These are phyloP conservation scores for Barbatosphaeria neglecta DNA, from an alignment of 495 filamentous ascomycete species.

Conservation along the genomic window DNA sequence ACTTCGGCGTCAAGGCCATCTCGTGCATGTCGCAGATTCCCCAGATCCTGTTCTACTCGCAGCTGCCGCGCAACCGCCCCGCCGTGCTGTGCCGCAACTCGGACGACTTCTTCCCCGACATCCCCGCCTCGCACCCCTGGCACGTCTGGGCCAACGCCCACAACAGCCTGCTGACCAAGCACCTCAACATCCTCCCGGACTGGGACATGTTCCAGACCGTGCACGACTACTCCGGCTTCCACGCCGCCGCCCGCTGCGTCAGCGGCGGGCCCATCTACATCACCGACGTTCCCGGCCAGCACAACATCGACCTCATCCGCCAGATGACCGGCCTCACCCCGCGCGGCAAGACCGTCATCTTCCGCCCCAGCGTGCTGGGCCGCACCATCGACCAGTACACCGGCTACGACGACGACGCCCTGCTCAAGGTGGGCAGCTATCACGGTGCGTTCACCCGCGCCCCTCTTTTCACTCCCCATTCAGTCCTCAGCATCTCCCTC, in stretches of 20 bases:
- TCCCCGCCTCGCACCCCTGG: slow-evolving; percentile 72
- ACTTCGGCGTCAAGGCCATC: slow-evolving; percentile 68
- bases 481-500: background rate
- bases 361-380: slow-evolving; percentile 62
- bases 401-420: slow-evolving; percentile 53
- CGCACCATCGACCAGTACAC: slow-evolving; percentile 61
- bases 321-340: slow-evolving; percentile 64
- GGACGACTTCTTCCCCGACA: slow-evolving; percentile 85
- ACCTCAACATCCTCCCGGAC: slow-evolving; percentile 53
- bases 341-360: slow-evolving; percentile 58
- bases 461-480: background rate
- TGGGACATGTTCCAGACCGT: slow-evolving; percentile 99
- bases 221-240: slow-evolving; percentile 66
- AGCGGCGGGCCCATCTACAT: slow-evolving; percentile 89
- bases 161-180: slow-evolving; percentile 68
- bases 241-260: slow-evolving; percentile 81
- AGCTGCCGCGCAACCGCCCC: slow-evolving; percentile 62
- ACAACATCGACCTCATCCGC: slow-evolving; percentile 58
- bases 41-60: slow-evolving; percentile 71
- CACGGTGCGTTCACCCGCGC: slow-evolving; percentile 23
- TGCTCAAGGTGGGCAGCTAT: slow-evolving; percentile 74
- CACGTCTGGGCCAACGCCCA: slow-evolving; percentile 91
- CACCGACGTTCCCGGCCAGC: slow-evolving; percentile 75
- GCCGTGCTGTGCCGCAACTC: slow-evolving; percentile 69
- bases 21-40: slow-evolving; percentile 89